phyloP scores from a whole-genome alignment of 164 flowering plant genomes.

The Magnolia changhungtana region DNA sequence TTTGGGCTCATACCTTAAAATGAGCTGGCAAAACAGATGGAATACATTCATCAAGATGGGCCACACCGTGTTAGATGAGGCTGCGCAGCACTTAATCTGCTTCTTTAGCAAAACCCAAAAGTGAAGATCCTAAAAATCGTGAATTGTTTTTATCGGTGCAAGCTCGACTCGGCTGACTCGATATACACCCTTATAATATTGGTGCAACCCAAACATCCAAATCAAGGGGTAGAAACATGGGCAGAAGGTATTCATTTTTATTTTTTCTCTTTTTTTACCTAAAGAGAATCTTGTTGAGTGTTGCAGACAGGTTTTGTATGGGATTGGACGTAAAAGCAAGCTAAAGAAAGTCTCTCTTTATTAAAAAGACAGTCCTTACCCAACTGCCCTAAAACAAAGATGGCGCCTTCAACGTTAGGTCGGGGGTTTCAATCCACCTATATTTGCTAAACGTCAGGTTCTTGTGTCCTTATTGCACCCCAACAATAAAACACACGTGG shows the following conservation, averaged over 20 bases:
- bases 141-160: too few species aligned
- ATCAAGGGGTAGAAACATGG: neutral
- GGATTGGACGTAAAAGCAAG: neutral
- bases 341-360: neutral
- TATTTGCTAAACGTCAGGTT: conserved; percentile 1
- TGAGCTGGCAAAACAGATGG: too few species aligned
- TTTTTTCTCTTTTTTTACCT: neutral
- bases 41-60: too few species aligned
- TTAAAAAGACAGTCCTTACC: neutral
- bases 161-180: too few species aligned
- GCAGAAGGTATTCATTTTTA: neutral
- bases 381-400: neutral
- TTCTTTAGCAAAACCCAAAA: too few species aligned
- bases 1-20: too few species aligned
- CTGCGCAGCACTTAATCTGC: too few species aligned
- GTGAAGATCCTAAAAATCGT: too few species aligned
- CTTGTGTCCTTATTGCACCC: neutral
- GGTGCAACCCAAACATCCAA: too few species aligned
- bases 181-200: too few species aligned
- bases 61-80: too few species aligned
- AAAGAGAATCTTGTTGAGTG: neutral
- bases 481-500: too few species aligned
- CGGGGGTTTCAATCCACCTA: neutral
- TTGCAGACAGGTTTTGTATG: neutral
- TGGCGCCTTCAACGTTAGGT: neutral